A percentile compares a stretch with the other conserved stretches of the same genome.
These are phyloP conservation scores for Anthracocystis setariae DNA, from an alignment of 1,284 basidiomycete species.

Conservation along the genomic window DNA sequence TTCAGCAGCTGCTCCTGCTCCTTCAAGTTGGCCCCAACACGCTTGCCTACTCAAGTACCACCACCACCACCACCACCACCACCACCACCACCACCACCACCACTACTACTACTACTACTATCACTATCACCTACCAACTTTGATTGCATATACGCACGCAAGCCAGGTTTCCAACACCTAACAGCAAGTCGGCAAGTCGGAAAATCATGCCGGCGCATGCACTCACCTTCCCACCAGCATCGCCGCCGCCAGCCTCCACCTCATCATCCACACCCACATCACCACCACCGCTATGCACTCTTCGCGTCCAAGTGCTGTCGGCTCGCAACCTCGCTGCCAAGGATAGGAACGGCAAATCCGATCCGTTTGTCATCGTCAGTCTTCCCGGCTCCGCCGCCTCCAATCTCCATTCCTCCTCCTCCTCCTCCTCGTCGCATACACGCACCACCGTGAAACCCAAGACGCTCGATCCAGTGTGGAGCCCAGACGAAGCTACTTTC, in stretches of 20 bases:
- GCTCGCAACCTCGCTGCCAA: conserved; percentile 70
- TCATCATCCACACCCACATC: conserved; percentile 3
- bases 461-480: conserved; percentile 79
- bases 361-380: conserved; percentile 66
- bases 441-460: conserved; percentile 83
- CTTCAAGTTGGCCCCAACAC: too few species aligned
- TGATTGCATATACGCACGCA: too few species aligned
- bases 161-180: too few species aligned
- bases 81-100: too few species aligned
- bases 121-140: too few species aligned
- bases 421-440: conserved; percentile 72
- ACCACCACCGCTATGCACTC: conserved; percentile 34
- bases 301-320: conserved; percentile 66
- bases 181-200: too few species aligned
- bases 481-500: conserved; percentile 58
- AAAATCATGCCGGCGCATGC: not conserved
- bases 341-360: conserved; percentile 69
- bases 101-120: too few species aligned
- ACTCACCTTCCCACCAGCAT: conserved; percentile 1
- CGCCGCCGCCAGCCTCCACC: conserved; percentile 8
- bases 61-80: too few species aligned
- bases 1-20: too few species aligned
- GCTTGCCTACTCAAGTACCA: too few species aligned
- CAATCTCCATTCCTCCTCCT: conserved; percentile 38
- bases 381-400: conserved; percentile 47